Base-by-base conservation (phyloP, 495 filamentous ascomycete species). In the Aspergillus egyptiacus region DNA sequence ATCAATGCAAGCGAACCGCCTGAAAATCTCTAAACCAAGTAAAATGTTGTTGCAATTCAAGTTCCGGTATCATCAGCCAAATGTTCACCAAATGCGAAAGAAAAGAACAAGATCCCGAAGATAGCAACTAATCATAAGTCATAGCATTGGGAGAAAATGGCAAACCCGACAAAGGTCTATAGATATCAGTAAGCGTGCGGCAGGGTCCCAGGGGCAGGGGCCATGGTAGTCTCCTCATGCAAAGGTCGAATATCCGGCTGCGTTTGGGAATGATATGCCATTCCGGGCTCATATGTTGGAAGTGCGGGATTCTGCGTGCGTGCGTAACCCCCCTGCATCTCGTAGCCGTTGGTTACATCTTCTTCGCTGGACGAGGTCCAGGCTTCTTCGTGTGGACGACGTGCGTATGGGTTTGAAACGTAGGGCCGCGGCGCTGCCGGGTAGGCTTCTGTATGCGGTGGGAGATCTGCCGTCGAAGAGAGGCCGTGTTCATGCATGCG, bases 351-450 rank as follows among this genome's bases (percentile, higher is more conserved):
- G 0, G 55, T 59, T 2, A 64, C 59, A 44, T 66, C 65, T 32
- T 74, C 71, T 35, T 74, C 71, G 20, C 70, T 69, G 0, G 71
- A 73, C 27, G 65, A 66, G 5, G 70, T 72, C 60, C 64, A 73
- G 43, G 61, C 62, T 0, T 69, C 63, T 30, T 66, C 61, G 28
- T 61, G 65, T 13, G 51, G 42, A 4, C 55, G 65, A 22, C 61
- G 64, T 24, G 53, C 51, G 53, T 68, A 66, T 28, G 51, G 35
- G 20, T 56, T 50, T 25, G 66, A 55, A 4, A 38, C 44, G 28
- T 59, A 67, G 0, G 66, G 62, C 34, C 66, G 55, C 9, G 43
- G 35, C 20, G 47, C 13, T 17, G 48, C 46, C 11, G 31, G 46
- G 19, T 63, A 52, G 41, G 50, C 44, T 46, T 25, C 35, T 22